Evolutionary conservation across 2,329 filamentous ascomycete genomes (phyloP).

Genomic region (Cercospora brassicicola): DNA sequence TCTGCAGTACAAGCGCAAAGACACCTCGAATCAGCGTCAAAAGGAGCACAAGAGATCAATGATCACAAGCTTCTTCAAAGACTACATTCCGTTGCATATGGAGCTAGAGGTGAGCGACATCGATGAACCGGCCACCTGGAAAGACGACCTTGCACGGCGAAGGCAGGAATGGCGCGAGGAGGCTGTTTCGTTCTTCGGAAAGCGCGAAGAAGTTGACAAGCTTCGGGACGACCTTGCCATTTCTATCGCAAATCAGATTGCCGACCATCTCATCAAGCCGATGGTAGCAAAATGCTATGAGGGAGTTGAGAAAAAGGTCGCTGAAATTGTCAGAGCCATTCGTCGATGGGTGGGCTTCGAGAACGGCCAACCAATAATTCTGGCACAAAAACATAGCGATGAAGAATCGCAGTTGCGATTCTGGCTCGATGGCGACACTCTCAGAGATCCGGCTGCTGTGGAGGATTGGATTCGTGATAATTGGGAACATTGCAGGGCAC

Average conservation of each 20-base stretch:
- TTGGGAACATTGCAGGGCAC: conserved; percentile 32
- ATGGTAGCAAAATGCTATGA: conserved; percentile 24
- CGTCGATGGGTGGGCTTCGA: conserved; percentile 30
- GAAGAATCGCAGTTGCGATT: conserved; percentile 28
- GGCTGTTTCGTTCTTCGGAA: conserved; percentile 49
- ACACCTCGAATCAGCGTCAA: conserved; percentile 56
- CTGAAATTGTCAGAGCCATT: conserved; percentile 35
- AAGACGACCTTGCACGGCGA: conserved; percentile 14
- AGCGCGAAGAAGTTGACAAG: conserved; percentile 24
- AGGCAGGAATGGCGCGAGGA: conserved; percentile 54
- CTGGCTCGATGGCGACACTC: conserved; percentile 18
- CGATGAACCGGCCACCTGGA: not conserved
- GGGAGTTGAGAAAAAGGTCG: conserved; percentile 25
- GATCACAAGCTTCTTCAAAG: conserved; percentile 62
- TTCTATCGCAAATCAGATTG: conserved; percentile 28
- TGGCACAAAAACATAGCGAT: conserved; percentile 23
- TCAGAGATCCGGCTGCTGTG: conserved; percentile 20
- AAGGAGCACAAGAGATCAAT: conserved; percentile 57
- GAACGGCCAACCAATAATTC: conserved; percentile 18
- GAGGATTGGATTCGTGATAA: conserved; percentile 28
- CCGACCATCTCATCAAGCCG: conserved; percentile 27
- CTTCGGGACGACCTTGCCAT: conserved; percentile 23
- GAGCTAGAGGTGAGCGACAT: conserved; percentile 25
- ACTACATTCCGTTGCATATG: conserved; percentile 60
- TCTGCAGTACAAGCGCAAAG: conserved; percentile 32